phyloP scores from a whole-genome alignment of 2,329 filamentous ascomycete genomes.

The Magnaporthales sp. region DNA sequence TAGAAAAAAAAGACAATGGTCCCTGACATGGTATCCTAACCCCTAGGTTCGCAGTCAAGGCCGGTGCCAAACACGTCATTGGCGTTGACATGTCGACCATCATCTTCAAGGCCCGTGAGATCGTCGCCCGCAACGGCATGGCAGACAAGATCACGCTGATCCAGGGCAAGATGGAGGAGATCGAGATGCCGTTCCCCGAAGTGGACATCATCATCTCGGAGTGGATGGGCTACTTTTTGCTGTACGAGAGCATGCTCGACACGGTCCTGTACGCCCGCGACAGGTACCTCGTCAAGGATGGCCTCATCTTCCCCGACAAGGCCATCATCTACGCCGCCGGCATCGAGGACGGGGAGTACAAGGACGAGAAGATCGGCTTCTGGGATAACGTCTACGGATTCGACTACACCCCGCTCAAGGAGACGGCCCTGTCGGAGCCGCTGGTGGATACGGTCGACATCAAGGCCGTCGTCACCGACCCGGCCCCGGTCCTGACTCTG shows the following conservation, averaged over 20 bases:
- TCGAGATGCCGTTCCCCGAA: constrained; percentile 83
- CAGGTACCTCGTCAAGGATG: constrained; percentile 76
- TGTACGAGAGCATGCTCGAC: constrained; percentile 99
- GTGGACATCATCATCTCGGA: constrained; percentile 99
- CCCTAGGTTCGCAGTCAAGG: constrained; percentile 85
- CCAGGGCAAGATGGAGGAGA: constrained; percentile 99
- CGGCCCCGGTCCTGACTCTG: constrained; percentile 72
- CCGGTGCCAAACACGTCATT: constrained; percentile 96
- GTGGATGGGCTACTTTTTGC: constrained; percentile 99
- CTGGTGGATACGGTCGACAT: constrained; percentile 97
- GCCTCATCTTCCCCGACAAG: constrained; percentile 97
- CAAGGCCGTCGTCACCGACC: constrained; percentile 94
- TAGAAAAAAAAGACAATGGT: neutral
- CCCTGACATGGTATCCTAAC: constrained; percentile 4
- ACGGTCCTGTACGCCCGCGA: constrained; percentile 95
- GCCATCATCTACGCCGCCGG: constrained; percentile 94
- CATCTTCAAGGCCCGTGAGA: constrained; percentile 96
- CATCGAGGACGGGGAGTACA: constrained; percentile 98
- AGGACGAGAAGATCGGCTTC: constrained; percentile 99
- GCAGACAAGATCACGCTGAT: constrained; percentile 93
- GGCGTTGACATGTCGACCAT: constrained; percentile 99
- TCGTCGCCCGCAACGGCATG: constrained; percentile 86
- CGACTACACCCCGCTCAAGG: constrained; percentile 89
- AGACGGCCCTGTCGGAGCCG: constrained; percentile 87
- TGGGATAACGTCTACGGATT: constrained; percentile 99